These are phyloP conservation scores for Neurospora hispaniola DNA, from an alignment of 495 filamentous ascomycete species.

Conservation along the genomic window DNA sequence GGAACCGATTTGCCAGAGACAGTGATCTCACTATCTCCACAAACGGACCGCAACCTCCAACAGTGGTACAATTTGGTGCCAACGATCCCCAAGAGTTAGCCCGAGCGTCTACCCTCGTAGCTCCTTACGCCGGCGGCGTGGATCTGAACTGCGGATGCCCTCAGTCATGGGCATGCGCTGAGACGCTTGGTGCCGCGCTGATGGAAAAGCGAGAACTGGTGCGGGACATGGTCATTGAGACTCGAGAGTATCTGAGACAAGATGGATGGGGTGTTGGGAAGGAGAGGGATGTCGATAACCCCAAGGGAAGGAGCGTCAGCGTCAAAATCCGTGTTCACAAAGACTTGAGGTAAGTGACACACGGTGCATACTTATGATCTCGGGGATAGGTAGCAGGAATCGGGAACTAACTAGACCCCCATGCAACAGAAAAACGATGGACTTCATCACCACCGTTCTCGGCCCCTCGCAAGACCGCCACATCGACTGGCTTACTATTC, in stretches of 20 bases:
- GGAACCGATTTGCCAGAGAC: conserved; percentile 45
- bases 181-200: conserved; percentile 49
- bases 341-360: conserved; percentile 35
- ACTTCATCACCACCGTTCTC: conserved; percentile 40
- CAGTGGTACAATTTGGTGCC: conserved; percentile 54
- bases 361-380: background rate
- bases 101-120: conserved; percentile 47
- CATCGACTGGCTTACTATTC: conserved; percentile 54
- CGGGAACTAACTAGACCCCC: background rate
- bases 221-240: conserved; percentile 45
- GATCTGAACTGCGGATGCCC: conserved; percentile 63
- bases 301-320: conserved; percentile 39
- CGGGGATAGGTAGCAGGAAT: background rate
- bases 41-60: conserved; percentile 39
- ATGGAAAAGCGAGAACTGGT: conserved; percentile 52
- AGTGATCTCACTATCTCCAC: conserved; percentile 37
- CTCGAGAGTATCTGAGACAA: conserved; percentile 29
- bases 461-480: conserved; percentile 31
- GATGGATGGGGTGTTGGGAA: conserved; percentile 35
- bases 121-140: conserved; percentile 49
- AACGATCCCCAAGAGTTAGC: conserved; percentile 46
- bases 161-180: conserved; percentile 56
- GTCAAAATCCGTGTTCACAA: conserved; percentile 58
- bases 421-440: conserved; percentile 29
- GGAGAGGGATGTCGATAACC: conserved; percentile 22